Percentiles rank a stretch among this genome's conserved stretches.
Evolutionary conservation across 1,139 yeast genomes (phyloP).

Genomic region (Yarrowia galli): DNA sequence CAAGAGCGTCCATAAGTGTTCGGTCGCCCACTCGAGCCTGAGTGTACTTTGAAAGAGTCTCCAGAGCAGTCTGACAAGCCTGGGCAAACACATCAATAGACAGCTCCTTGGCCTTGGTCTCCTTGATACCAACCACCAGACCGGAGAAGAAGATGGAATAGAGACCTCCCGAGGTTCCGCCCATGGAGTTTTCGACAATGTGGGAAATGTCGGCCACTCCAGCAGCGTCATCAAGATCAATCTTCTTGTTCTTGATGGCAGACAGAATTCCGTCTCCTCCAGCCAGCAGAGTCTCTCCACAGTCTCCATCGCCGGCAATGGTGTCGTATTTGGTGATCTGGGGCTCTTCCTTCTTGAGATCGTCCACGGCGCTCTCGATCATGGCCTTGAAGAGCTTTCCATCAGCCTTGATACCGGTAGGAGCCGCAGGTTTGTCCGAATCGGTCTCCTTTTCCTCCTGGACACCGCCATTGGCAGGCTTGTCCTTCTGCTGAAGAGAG

Average conservation of each 20-base stretch:
- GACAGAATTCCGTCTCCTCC: conserved; percentile 78
- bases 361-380: conserved; percentile 60
- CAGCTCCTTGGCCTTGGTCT: conserved; percentile 48
- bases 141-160: conserved; percentile 84
- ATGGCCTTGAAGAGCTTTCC: conserved; percentile 53
- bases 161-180: conserved; percentile 95
- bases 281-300: conserved; percentile 86
- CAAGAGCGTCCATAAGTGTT: conserved; percentile 85
- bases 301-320: conserved; percentile 95
- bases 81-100: conserved; percentile 53
- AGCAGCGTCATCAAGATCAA: conserved; percentile 59
- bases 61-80: conserved; percentile 61
- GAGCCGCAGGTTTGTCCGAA: conserved; percentile 44
- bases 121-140: conserved; percentile 60
- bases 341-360: conserved; percentile 68
- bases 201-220: conserved; percentile 71
- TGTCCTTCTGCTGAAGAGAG: conserved; percentile 43
- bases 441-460: conserved; percentile 40
- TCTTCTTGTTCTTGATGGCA: conserved; percentile 52
- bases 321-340: conserved; percentile 85
- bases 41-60: conserved; percentile 77
- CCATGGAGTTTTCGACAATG: conserved; percentile 87
- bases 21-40: conserved; percentile 91
- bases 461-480: conserved; percentile 45
- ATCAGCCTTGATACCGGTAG: conserved; percentile 56